phyloP scores from a whole-genome alignment of 2,329 filamentous ascomycete genomes.

The Fusarium udum region DNA sequence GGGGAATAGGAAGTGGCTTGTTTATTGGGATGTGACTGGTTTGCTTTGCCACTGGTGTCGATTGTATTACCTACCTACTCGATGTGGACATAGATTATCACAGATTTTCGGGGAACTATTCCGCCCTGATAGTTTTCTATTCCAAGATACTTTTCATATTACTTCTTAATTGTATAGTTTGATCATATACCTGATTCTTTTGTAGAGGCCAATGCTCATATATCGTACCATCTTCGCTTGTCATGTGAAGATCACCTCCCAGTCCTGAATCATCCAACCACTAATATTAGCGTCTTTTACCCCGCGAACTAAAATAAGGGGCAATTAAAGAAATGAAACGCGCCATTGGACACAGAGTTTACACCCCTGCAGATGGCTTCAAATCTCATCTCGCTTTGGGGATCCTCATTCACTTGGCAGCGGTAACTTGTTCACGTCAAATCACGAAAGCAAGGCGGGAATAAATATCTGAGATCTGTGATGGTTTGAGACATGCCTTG shows the following conservation, averaged over 20 bases:
- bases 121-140: no score
- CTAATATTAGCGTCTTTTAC: constrained; percentile 5
- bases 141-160: background rate
- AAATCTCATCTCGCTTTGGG: constrained; percentile 11
- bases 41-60: constrained; percentile 3
- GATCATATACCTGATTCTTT: background rate
- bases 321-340: background rate
- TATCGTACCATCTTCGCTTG: background rate
- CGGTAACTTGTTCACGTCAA: background rate
- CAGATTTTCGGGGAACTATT: background rate
- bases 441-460: background rate
- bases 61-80: background rate
- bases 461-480: background rate
- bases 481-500: background rate
- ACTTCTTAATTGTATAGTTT: fast-evolving
- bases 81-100: background rate
- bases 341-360: background rate
- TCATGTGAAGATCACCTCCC: background rate
- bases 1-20: constrained; percentile 4
- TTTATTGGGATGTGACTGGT: background rate
- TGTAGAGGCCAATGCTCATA: background rate
- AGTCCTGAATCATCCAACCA: background rate
- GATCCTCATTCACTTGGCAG: background rate
- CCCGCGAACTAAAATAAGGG: constrained; percentile 12
- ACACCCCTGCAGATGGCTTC: constrained; percentile 2